These are phyloP conservation scores for Corinectria fuckeliana DNA, from an alignment of 2,329 filamentous ascomycete species.

Conservation along the genomic window DNA sequence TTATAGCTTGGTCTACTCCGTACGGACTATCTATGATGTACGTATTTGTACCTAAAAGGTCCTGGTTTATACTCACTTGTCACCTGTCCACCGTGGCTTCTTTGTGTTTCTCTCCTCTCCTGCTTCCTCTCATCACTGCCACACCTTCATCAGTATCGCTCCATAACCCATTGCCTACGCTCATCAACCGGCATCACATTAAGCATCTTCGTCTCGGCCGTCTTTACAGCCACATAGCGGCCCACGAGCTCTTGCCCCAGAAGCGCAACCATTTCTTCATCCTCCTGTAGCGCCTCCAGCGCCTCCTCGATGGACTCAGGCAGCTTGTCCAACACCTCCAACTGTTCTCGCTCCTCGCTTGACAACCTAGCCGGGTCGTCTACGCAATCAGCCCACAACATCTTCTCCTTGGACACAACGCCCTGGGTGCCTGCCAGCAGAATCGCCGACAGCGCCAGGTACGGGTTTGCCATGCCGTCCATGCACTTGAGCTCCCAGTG, in stretches of 20 bases:
- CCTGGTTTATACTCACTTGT: neutral
- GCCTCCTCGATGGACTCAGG: slow-evolving; percentile 63
- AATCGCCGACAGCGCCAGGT: slow-evolving; percentile 59
- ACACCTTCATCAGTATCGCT: slow-evolving; percentile 59
- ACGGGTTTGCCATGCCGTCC: slow-evolving; percentile 83
- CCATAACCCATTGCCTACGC: slow-evolving; percentile 66
- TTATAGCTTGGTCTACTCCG: neutral
- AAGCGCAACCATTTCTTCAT: slow-evolving; percentile 52
- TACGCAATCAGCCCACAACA: slow-evolving; percentile 60
- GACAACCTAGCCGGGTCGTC: slow-evolving; percentile 60
- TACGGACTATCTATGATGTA: neutral
- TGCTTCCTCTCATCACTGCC: neutral
- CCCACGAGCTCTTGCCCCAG: slow-evolving; percentile 59
- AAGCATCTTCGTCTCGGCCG: slow-evolving; percentile 56
- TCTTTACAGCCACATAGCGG: slow-evolving; percentile 65
- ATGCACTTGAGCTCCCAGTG: slow-evolving; percentile 82
- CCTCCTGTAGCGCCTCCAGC: slow-evolving; percentile 55
- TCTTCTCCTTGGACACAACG: slow-evolving; percentile 38
- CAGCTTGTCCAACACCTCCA: slow-evolving; percentile 62
- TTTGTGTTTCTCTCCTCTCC: neutral
- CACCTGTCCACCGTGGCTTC: neutral
- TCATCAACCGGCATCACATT: slow-evolving; percentile 53
- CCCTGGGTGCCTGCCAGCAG: slow-evolving; percentile 42
- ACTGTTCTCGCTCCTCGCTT: slow-evolving; percentile 52
- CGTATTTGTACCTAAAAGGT: too few species aligned